phyloP scores from a whole-genome alignment of 129 eudicot genomes.

The Flaveria ramosissima region DNA sequence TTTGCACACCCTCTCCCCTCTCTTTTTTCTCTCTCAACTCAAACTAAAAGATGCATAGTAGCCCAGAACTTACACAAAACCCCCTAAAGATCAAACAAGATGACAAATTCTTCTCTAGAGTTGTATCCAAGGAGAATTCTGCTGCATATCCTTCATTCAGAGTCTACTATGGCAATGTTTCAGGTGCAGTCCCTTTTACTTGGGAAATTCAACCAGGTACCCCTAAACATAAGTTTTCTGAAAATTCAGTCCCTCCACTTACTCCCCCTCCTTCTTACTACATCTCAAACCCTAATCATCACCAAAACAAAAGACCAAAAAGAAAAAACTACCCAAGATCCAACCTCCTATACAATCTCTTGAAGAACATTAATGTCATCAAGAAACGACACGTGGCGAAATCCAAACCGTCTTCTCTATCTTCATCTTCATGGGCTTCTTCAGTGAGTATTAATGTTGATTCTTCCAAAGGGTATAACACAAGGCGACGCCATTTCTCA shows the following conservation, averaged over 20 bases:
- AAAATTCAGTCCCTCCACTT: constrained; percentile 62
- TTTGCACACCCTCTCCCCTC: constrained; percentile 17
- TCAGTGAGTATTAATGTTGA: constrained; percentile 12
- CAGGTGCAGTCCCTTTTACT: constrained; percentile 65
- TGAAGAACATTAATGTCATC: constrained; percentile 36
- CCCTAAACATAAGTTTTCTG: constrained; percentile 57
- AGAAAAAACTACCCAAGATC: constrained; percentile 35
- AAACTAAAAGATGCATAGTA: constrained; percentile 34
- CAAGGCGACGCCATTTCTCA: constrained; percentile 42
- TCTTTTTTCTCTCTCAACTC: background rate
- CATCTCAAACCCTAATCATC: constrained; percentile 20
- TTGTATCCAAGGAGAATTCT: constrained; percentile 58
- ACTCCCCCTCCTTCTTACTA: constrained; percentile 84
- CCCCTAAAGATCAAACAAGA: constrained; percentile 56
- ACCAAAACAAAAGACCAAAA: constrained; percentile 26
- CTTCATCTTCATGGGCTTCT: constrained; percentile 44
- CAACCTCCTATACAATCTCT: constrained; percentile 35
- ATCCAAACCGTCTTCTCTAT: constrained; percentile 34
- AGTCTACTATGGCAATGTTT: constrained; percentile 62
- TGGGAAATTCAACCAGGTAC: constrained; percentile 92
- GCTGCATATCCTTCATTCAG: constrained; percentile 67
- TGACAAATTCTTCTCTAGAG: constrained; percentile 55
- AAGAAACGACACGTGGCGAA: constrained; percentile 39
- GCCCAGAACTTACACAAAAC: constrained; percentile 36
- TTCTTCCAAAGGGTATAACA: constrained; percentile 4